phyloP scores from a whole-genome alignment of 768 basidiomycete species.

The Phylloporus sp. region DNA sequence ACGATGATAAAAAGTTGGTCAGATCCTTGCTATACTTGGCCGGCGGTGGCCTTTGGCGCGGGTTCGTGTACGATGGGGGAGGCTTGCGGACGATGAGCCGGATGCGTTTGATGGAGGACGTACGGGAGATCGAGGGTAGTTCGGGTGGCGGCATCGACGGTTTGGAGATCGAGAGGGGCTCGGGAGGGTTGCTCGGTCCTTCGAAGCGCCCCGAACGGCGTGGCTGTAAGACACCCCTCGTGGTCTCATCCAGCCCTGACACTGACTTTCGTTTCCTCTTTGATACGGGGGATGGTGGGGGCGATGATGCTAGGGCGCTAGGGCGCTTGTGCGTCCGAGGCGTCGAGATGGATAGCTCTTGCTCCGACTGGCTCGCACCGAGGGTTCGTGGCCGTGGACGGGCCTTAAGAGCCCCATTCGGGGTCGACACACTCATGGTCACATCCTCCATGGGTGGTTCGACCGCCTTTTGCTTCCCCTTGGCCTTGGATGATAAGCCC shows the following conservation, averaged over 20 bases:
- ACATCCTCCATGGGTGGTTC: slow-evolving; percentile 11
- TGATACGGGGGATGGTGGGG: slow-evolving; percentile 16
- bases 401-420: slow-evolving; percentile 8
- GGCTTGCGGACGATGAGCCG: slow-evolving; percentile 65
- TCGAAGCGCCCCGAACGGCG: slow-evolving; percentile 23
- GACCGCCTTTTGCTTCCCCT: slow-evolving; percentile 31
- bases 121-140: slow-evolving; percentile 7
- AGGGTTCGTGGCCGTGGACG: slow-evolving; percentile 10
- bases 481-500: slow-evolving; percentile 25
- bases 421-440: slow-evolving; percentile 8
- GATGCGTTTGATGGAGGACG: slow-evolving; percentile 51
- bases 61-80: slow-evolving; percentile 58
- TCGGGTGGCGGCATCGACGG: neutral
- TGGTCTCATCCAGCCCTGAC: slow-evolving; percentile 2
- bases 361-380: slow-evolving; percentile 1
- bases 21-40: slow-evolving; percentile 55
- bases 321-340: slow-evolving; percentile 25
- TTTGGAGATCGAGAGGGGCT: neutral
- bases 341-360: slow-evolving; percentile 5
- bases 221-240: neutral
- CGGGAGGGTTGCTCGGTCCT: slow-evolving; percentile 8
- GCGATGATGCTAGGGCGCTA: slow-evolving; percentile 17
- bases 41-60: slow-evolving; percentile 57
- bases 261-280: slow-evolving; percentile 28
- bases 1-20: slow-evolving; percentile 57